phyloP scores from a whole-genome alignment of 805 yeast genomes.

The Yarrowia divulgata region DNA sequence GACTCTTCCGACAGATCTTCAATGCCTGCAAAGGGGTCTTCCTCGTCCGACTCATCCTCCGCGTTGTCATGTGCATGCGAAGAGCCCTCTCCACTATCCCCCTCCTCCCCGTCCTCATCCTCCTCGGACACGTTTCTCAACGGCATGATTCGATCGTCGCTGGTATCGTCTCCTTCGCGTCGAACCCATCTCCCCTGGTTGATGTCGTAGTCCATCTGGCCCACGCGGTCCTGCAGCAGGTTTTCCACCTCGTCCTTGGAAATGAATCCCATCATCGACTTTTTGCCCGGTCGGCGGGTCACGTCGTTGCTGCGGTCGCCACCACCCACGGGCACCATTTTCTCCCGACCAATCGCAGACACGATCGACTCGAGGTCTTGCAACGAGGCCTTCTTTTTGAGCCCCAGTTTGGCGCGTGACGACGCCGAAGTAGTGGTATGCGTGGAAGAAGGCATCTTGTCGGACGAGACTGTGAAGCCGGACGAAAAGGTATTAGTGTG shows the following conservation, averaged over 20 bases:
- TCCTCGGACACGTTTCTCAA: conserved; percentile 4
- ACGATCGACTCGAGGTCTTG: conserved; percentile 16
- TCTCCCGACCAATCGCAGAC: conserved; percentile 19
- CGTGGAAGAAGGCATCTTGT: not conserved
- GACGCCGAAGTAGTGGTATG: not conserved
- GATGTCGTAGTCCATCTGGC: conserved; percentile 26
- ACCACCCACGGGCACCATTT: conserved; percentile 11
- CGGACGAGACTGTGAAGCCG: not conserved
- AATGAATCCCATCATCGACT: conserved; percentile 31
- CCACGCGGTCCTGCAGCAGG: conserved; percentile 22
- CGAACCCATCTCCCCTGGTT: conserved; percentile 11
- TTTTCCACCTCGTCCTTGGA: conserved; percentile 22
- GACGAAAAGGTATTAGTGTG: conserved; percentile 10
- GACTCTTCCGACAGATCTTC: not conserved
- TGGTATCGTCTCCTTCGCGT: not conserved
- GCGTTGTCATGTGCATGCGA: not conserved
- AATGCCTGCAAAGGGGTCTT: conserved; percentile 21
- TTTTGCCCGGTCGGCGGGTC: not conserved
- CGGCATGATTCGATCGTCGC: conserved; percentile 25
- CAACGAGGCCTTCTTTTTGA: conserved; percentile 11
- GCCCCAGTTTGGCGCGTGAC: not conserved
- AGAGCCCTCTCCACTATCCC: too few relatives aligned
- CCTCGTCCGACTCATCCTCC: not conserved
- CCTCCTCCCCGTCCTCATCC: not conserved
- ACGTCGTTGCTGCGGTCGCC: not conserved